Evolutionary conservation across 805 yeast genomes (phyloP).

Genomic region (Scheffersomyces ergatensis): DNA sequence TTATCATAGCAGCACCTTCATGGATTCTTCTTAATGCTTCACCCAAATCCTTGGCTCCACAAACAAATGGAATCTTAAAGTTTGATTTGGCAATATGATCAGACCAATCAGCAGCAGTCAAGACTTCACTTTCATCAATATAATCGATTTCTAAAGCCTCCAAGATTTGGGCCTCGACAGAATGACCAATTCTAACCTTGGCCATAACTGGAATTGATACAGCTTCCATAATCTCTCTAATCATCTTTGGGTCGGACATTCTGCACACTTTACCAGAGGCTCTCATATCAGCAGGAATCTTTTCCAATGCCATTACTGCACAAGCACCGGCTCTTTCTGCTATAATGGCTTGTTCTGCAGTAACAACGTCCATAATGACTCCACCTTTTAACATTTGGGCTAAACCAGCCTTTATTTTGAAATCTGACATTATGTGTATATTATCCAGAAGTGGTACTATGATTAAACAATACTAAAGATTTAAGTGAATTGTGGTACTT

Average conservation of each 20-base stretch:
- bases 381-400: constrained; percentile 87
- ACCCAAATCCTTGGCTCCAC: constrained; percentile 80
- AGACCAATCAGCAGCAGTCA: constrained; percentile 75
- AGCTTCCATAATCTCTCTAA: constrained; percentile 67
- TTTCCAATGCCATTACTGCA: constrained; percentile 86
- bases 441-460: too few species aligned
- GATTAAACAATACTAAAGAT: too few species aligned
- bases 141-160: constrained; percentile 73
- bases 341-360: constrained; percentile 73
- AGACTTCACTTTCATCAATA: constrained; percentile 81
- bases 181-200: constrained; percentile 79
- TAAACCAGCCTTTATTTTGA: constrained; percentile 68
- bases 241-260: constrained; percentile 83
- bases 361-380: constrained; percentile 73
- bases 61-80: constrained; percentile 74
- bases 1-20: constrained; percentile 86
- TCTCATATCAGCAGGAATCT: constrained; percentile 84
- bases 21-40: constrained; percentile 75
- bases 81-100: constrained; percentile 60
- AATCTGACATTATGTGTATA: constrained; percentile 31
- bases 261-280: constrained; percentile 79
- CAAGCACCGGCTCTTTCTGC: constrained; percentile 87
- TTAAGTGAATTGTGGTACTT: too few species aligned
- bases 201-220: constrained; percentile 81
- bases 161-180: constrained; percentile 76